A percentile compares a stretch with the other conserved stretches of the same genome.
These are phyloP conservation scores for Eremothecium cymbalariae DNA, from an alignment of 1,139 yeast genomes.

Conservation along the genomic window DNA sequence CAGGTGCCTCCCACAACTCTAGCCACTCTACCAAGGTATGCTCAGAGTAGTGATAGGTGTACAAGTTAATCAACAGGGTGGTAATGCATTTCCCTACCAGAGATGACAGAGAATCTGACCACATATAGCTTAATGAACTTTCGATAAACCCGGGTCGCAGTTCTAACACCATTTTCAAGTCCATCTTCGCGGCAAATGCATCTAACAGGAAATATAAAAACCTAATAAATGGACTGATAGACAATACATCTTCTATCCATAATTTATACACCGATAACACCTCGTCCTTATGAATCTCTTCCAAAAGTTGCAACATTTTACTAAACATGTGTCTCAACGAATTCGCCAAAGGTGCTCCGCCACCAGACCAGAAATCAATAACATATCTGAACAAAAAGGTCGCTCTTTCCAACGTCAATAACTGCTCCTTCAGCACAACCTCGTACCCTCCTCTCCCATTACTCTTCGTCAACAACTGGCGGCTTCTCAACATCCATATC, in stretches of 20 bases:
- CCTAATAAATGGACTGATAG: constrained; percentile 44
- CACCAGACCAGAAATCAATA: constrained; percentile 61
- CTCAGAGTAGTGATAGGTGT: constrained; percentile 21
- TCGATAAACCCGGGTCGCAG: constrained; percentile 40
- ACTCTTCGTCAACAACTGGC: constrained; percentile 15
- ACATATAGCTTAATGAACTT: constrained; percentile 43
- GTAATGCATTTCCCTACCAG: constrained; percentile 57
- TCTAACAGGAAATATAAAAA: constrained; percentile 56
- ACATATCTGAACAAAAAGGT: constrained; percentile 45
- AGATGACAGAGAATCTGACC: constrained; percentile 56
- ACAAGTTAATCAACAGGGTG: constrained; percentile 37
- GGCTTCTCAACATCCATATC: constrained; percentile 52
- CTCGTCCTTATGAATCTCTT: constrained; percentile 21
- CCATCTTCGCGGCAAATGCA: constrained; percentile 41
- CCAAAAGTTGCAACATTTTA: constrained; percentile 42
- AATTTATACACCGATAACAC: constrained; percentile 27
- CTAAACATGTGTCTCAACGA: constrained; percentile 53
- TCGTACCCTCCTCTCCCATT: constrained; percentile 14
- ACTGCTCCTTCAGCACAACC: constrained; percentile 17
- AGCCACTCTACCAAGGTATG: constrained; percentile 40
- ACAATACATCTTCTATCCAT: constrained; percentile 42
- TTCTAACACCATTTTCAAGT: constrained; percentile 36
- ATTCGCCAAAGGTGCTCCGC: constrained; percentile 62
- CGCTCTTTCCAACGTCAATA: constrained; percentile 26
- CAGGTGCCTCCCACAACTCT: constrained; percentile 42